Base-by-base conservation (phyloP, 768 basidiomycete genomes). In the Termitomyces sp. region DNA sequence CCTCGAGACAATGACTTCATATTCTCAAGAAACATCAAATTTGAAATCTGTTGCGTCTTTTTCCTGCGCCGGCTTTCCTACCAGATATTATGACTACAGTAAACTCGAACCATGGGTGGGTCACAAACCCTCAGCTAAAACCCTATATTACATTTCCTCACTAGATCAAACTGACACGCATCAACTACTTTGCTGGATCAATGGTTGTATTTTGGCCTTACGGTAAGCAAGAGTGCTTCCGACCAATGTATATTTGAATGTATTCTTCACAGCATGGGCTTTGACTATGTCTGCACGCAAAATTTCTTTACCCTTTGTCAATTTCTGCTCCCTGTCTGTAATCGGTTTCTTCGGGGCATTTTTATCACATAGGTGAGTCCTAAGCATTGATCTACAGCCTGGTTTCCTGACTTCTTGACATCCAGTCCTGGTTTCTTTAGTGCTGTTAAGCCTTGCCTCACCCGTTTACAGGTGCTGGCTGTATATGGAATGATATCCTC, bases 401-500 rank as follows among this genome's bases (percentile, higher is more conserved):
- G n/a, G n/a, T n/a, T n/a, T 36, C 16, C 20, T 34, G 12, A 7
- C 31, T 37, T 18, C 14, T 49, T 4, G 1, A 16, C 2, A 12
- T 48, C 13, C 24, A 37, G 39, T 59, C 37, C 10, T 41, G 50
- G 36, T 8, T 6, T 20, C 20, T 29, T 37, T 24, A 44, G 46
- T 14, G 14, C 24, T 13, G 55, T n/a, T 14, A 9, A 8, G n/a
- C 18, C 8, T 29, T 20, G 1, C 9, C 26, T 53, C 7, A 49
- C 43, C 46, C 52, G 27, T 42, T 13, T 37, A 34, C 22, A 57
- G 56, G 56, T 44, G 56, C 47, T 31, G 63, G 56, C 5, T 62
- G 63, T 49, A 46, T 62, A 14, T 64, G 61, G 61, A 67, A 67
- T 32, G 64, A 67, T 53, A 65, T 65, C 13, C 46, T 62, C n/a